A percentile compares a stretch with the other conserved stretches of the same genome.
phyloP scores from a whole-genome alignment of 2,329 filamentous ascomycete genomes.

The Colletotrichum eremochloae region DNA sequence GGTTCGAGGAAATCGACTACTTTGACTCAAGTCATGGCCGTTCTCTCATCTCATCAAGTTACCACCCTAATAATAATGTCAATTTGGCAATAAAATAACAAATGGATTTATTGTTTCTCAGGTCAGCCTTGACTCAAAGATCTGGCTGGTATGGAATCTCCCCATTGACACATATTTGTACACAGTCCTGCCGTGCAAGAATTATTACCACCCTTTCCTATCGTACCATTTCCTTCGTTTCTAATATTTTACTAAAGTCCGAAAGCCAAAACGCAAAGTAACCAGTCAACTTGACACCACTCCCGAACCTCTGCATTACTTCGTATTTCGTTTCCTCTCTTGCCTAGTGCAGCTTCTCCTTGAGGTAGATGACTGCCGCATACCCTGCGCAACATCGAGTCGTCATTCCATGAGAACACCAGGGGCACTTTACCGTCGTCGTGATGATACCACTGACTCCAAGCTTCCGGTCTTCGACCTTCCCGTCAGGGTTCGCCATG shows the following conservation, averaged over 20 bases:
- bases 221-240: background rate
- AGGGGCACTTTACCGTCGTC: conserved; percentile 76
- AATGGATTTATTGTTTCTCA: conserved; percentile 18
- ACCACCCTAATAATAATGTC: too few species aligned
- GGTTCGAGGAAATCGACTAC: background rate
- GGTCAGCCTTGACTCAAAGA: conserved; percentile 9
- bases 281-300: background rate
- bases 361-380: conserved; percentile 74
- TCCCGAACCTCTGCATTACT: background rate
- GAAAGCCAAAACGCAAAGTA: background rate
- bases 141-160: conserved; percentile 7
- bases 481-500: conserved; percentile 70
- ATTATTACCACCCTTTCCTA: background rate
- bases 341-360: conserved; percentile 70
- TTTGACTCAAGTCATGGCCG: too few species aligned
- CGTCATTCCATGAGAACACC: conserved; percentile 80
- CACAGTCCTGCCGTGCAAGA: conserved; percentile 6
- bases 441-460: conserved; percentile 70
- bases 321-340: background rate
- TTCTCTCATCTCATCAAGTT: background rate
- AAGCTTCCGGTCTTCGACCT: conserved; percentile 64
- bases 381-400: conserved; percentile 77
- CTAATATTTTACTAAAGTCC: background rate
- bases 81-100: background rate
- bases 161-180: conserved; percentile 17